These are phyloP conservation scores for Hagleromyces aurorensis DNA, from an alignment of 805 yeast genomes.

Conservation along the genomic window DNA sequence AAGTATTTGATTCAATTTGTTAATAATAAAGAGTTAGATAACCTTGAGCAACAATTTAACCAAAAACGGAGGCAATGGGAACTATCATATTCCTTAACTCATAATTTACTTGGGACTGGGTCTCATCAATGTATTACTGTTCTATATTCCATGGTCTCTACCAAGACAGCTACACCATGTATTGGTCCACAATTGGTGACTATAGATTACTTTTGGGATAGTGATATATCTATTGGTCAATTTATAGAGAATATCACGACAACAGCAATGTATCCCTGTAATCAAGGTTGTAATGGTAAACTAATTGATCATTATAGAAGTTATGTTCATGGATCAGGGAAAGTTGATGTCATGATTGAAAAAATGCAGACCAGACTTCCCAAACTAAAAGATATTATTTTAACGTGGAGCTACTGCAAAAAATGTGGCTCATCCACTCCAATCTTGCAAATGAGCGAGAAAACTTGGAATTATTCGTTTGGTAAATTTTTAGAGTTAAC, in stretches of 20 bases:
- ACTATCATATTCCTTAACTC: constrained; percentile 40
- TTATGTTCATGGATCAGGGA: constrained; percentile 83
- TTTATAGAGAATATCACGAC: constrained; percentile 72
- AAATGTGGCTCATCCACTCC: constrained; percentile 71
- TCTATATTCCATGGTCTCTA: constrained; percentile 73
- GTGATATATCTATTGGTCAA: constrained; percentile 84
- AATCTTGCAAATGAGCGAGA: constrained; percentile 71
- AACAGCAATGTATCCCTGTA: constrained; percentile 60
- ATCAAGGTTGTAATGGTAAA: constrained; percentile 72
- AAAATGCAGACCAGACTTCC: constrained; percentile 47
- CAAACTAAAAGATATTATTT: constrained; percentile 56
- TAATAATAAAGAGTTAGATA: constrained; percentile 26
- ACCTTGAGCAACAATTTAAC: constrained; percentile 27
- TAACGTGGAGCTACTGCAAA: constrained; percentile 90
- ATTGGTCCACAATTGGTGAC: constrained; percentile 80
- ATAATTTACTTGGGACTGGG: constrained; percentile 58
- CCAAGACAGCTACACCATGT: constrained; percentile 84
- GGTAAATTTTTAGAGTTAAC: constrained; percentile 86
- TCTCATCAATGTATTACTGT: constrained; percentile 74
- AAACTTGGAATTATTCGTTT: constrained; percentile 83
- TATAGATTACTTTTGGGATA: constrained; percentile 84
- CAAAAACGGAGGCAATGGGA: constrained; percentile 58
- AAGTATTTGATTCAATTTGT: constrained; percentile 28
- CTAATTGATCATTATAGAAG: constrained; percentile 71
- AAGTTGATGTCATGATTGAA: constrained; percentile 71